Evolutionary conservation across 169 alveolate genomes (phyloP), one percentile per base, ranked within the genome.

Genomic region (Perkinsus marinus): DNA sequence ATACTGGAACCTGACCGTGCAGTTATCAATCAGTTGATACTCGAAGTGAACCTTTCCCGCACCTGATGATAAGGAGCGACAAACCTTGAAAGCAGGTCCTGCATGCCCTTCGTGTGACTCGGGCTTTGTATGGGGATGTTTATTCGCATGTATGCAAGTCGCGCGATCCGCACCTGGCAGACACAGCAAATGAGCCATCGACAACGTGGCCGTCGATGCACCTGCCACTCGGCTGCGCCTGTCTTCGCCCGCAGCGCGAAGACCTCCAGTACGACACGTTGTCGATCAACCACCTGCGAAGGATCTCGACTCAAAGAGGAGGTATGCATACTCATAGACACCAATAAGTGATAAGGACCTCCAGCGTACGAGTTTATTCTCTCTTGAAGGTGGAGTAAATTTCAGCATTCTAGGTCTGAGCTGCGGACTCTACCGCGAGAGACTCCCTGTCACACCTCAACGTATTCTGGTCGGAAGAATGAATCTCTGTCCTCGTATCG

Each of bases 221-320:
- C 90, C 41, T 90, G 91, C 91, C 93, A 91, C 57, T 93, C 91
- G 43, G 98, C 94, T 10, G 91, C 91, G 68, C 93, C 92, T 19
- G 96, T 89, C 47, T 93, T 92, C 6, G 98, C 97, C 92, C 98
- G 90, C 89, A 93, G 90, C 16, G 97, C 96, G 93, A 96, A 96
- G 0, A 96, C 95, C 91, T 95, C 69, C 34, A 96, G 90, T 90
- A 96, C 96, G 43, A 95, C 95, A 0, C 96, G 95, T 57, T 94
- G 94, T 90, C 98, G 93, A 90, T 96, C 98, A 43, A 95, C 91
- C 19, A 96, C 96, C 92, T 89, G 30, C 57, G 37, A 57, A 16
- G 46, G 46, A 41, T 41, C 19, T 3, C 46, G 19, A 41, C 46
- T 3, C 19, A 41, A 3, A 41, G 10, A 41, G 10, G 46, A 41